phyloP scores from a whole-genome alignment of 179 eudicot species.

The Beta corolliflora region DNA sequence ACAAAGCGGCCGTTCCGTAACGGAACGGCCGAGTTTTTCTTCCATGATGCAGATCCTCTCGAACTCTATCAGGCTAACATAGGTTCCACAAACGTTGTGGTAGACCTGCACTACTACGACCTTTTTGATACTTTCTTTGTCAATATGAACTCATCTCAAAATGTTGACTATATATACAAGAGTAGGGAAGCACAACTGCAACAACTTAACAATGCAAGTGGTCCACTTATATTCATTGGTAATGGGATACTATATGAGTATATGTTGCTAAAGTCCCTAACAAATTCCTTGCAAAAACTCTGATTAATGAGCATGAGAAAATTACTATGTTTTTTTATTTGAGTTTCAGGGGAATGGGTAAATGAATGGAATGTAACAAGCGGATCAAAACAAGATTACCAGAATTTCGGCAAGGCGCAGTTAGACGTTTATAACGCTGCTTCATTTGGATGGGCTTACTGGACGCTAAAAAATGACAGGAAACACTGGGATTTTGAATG shows the following conservation, averaged over 20 bases:
- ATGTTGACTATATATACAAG: slow-evolving; percentile 62
- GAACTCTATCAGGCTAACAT: slow-evolving; percentile 70
- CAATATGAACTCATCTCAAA: slow-evolving; percentile 54
- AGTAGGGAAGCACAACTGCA: slow-evolving; percentile 62
- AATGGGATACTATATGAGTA: slow-evolving; percentile 3
- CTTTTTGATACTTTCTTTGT: slow-evolving; percentile 57
- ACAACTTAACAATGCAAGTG: slow-evolving; percentile 56
- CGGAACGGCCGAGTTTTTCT: no score
- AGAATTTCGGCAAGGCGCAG: slow-evolving; percentile 62
- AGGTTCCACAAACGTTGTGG: slow-evolving; percentile 49
- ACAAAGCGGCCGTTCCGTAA: no score
- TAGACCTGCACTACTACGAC: slow-evolving; percentile 78
- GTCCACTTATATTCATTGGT: slow-evolving; percentile 77
- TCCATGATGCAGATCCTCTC: slow-evolving; percentile 71
- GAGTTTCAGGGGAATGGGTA: slow-evolving; percentile 80
- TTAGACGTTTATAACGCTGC: slow-evolving; percentile 68
- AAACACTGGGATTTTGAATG: slow-evolving; percentile 88
- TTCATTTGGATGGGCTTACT: slow-evolving; percentile 87
- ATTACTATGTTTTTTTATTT: slow-evolving; percentile 10
- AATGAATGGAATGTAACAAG: slow-evolving; percentile 70
- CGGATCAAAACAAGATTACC: slow-evolving; percentile 59
- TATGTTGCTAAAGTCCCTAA: neutral
- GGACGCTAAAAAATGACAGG: slow-evolving; percentile 80
- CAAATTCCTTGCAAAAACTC: neutral
- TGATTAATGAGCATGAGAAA: neutral